Evolutionary conservation across 768 basidiomycete genomes (phyloP).

Genomic region (Termitomyces sp.): DNA sequence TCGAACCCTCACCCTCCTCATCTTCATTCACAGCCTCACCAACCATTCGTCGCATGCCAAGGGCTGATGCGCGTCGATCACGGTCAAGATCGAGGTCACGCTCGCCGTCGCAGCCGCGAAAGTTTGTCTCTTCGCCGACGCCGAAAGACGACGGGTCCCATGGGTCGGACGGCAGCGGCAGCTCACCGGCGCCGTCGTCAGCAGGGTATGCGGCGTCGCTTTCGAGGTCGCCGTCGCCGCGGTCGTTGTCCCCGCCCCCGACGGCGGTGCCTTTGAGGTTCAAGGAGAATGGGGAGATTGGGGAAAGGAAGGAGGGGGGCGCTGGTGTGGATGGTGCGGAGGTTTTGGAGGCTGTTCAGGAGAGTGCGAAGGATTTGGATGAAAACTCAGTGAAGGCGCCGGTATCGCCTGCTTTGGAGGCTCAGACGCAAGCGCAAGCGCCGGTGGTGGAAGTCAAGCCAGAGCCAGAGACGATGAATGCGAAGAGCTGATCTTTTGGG

Average conservation of each 20-base stretch:
- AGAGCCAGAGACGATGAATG: background rate
- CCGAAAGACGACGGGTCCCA: conserved; percentile 17
- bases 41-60: conserved; percentile 15
- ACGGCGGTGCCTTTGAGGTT: conserved; percentile 26
- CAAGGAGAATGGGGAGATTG: background rate
- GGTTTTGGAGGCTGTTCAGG: background rate
- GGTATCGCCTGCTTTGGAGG: background rate
- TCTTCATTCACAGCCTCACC: conserved; percentile 18
- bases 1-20: conserved; percentile 15
- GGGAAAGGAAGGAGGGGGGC: background rate
- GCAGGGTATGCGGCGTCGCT: conserved; percentile 50
- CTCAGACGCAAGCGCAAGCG: background rate
- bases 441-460: background rate
- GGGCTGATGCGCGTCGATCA: conserved; percentile 12
- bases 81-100: conserved; percentile 12
- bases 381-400: background rate
- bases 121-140: conserved; percentile 2
- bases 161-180: conserved; percentile 47
- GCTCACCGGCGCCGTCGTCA: conserved; percentile 58
- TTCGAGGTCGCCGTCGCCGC: conserved; percentile 47
- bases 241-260: conserved; percentile 27
- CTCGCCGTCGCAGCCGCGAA: conserved; percentile 3
- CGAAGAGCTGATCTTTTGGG: background rate
- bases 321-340: background rate
- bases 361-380: background rate